Evolutionary conservation across 108 stramenopile species (phyloP), one percentile per base, ranked within the genome.

Genomic region (Skeletonema grethae): DNA sequence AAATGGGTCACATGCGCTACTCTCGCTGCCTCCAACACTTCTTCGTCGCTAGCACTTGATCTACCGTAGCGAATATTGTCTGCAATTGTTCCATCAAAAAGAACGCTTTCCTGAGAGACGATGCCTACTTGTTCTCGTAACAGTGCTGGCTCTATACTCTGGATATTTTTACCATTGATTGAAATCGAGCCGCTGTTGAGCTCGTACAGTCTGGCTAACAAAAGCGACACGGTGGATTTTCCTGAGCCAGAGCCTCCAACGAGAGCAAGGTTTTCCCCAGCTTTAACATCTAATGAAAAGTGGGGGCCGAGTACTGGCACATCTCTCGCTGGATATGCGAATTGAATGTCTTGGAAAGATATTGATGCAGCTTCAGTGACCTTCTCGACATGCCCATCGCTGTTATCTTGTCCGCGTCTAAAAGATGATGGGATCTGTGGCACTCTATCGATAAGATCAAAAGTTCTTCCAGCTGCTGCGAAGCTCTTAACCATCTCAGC

Each of bases 191-290:
- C 90, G 5, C 48, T 15, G 29, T 84, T 61, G 13, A 84, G 57
- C 65, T 97, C 93, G 63, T 95, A 97, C 8, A 97, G 78, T 58
- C 97, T 77, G 15, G 94, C 82, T 59, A 98, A 79, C 20, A 98
- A 73, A 50, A 82, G 70, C 12, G 87, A 79, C 8, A 96, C 69
- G 3, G 96, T 97, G 12, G 83, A 82, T 62, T 95, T 98, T 22
- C 96, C 97, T 16, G 88, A 82, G 3, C 97, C 97, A 28, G 82
- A 82, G 7, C 86, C 87, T 34, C 97, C 97, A 15, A 98, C 97
- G 13, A 98, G 57, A 15, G 97, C 94, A 39, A 92, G 73, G 1
- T 90, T 79, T 57, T 91, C 80, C 8, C 97, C 96, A 3, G 95
- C 86, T 53, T 60, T 50, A 28, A 98, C 68, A 5, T 74, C 72